Evolutionary conservation across 768 basidiomycete genomes (phyloP).

Genomic region (Coprinopsis marcescibilis): DNA sequence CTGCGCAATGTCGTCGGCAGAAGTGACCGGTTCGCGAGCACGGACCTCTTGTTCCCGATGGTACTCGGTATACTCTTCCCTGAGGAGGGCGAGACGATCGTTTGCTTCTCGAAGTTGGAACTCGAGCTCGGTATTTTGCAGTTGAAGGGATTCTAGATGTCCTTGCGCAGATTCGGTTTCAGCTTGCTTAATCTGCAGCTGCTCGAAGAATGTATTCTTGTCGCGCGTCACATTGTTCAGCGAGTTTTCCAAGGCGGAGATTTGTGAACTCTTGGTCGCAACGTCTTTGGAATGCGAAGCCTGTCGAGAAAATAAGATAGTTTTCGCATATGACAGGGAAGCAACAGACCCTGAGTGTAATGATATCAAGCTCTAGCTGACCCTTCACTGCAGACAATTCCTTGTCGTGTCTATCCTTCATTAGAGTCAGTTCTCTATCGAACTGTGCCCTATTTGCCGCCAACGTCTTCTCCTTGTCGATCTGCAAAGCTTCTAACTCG

Average conservation of each 20-base stretch:
- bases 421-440: constrained; percentile 59
- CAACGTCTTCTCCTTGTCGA: constrained; percentile 59
- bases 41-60: constrained; percentile 52
- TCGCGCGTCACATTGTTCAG: constrained; percentile 65
- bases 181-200: constrained; percentile 82
- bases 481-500: constrained; percentile 56
- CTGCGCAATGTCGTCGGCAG: constrained; percentile 65
- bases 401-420: constrained; percentile 68
- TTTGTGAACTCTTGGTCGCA: constrained; percentile 50
- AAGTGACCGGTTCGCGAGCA: constrained; percentile 37
- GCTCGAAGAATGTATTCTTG: constrained; percentile 79
- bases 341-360: constrained; percentile 58
- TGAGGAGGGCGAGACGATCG: constrained; percentile 65
- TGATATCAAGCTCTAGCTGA: constrained; percentile 74
- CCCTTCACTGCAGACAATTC: constrained; percentile 60
- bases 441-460: constrained; percentile 58
- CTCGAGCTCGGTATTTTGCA: constrained; percentile 77
- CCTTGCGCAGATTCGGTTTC: constrained; percentile 82
- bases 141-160: constrained; percentile 68
- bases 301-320: constrained; percentile 31
- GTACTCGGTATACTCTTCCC: constrained; percentile 63
- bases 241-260: constrained; percentile 64
- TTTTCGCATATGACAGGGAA: background rate
- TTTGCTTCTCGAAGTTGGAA: constrained; percentile 80
- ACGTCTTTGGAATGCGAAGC: constrained; percentile 65